A percentile compares a stretch with the other conserved stretches of the same genome.
Evolutionary conservation across 2,329 filamentous ascomycete species (phyloP).

Genomic region (Nakataea oryzae): DNA sequence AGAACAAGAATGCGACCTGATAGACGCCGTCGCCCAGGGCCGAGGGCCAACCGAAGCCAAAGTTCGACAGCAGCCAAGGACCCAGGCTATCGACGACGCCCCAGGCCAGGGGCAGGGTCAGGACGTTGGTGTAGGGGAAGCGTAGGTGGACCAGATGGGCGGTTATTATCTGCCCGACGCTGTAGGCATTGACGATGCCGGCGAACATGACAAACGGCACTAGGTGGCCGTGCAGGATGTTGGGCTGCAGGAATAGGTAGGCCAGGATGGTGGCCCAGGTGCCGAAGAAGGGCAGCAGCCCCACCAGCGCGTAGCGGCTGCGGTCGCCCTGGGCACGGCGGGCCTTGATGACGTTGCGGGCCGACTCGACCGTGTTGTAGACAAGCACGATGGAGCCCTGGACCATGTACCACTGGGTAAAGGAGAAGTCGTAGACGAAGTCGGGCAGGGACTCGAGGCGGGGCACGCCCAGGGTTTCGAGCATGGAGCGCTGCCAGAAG

Average conservation of each 20-base stretch:
- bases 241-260: constrained; percentile 78
- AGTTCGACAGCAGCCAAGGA: constrained; percentile 38
- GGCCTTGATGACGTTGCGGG: constrained; percentile 73
- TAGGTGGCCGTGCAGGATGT: constrained; percentile 71
- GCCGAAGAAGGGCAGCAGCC: constrained; percentile 69
- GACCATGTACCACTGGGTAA: constrained; percentile 86
- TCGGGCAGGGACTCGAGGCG: constrained; percentile 54
- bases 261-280: constrained; percentile 67
- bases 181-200: constrained; percentile 87
- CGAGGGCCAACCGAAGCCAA: constrained; percentile 57
- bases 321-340: constrained; percentile 61
- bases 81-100: constrained; percentile 76
- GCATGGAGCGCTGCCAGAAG: constrained; percentile 84
- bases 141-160: constrained; percentile 79
- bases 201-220: constrained; percentile 85
- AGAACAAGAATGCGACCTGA: constrained; percentile 74
- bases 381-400: constrained; percentile 75
- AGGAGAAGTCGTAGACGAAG: constrained; percentile 67
- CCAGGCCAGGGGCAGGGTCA: constrained; percentile 65
- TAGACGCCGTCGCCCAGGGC: constrained; percentile 68
- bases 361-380: constrained; percentile 73
- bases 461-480: constrained; percentile 60
- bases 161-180: constrained; percentile 90
- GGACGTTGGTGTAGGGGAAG: constrained; percentile 86
- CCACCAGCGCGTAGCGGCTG: constrained; percentile 65